Base-by-base conservation (phyloP, 2,329 filamentous ascomycete species). In the Akanthomyces uredinophilus region DNA sequence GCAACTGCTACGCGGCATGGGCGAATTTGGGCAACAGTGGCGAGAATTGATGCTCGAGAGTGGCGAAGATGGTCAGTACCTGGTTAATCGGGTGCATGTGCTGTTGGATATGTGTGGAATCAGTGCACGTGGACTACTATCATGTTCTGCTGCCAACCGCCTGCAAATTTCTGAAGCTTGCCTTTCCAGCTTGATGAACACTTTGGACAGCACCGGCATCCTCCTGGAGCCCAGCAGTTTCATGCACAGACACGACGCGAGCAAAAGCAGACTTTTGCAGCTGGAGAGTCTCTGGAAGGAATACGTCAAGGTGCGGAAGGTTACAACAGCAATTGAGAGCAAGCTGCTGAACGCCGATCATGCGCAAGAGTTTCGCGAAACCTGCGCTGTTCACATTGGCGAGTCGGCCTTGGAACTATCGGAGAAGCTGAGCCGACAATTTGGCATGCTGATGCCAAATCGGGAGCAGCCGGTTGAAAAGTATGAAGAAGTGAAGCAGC, bases 61-160 rank as follows among this genome's bases (percentile, higher is more conserved):
- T 24, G 65, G 70, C 20, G 60, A 60, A 3, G 66, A 64, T n/a
- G 65, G 63, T 8, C 60, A 65, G 6, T 71, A 72, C 52, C 63
- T 76, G 10, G 62, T 72, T 6, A 69, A 71, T 2, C 74, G 75
- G 8, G 46, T 75, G 6, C 67, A 68, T 27, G 71, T 72, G 4
- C 65, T 78, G 10, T 66, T 81, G 18, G 68, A 80, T 27, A 68
- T 76, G 1, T 75, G 73, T 22, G 75, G 74, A 4, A 64, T 76
- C 35, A 63, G 53, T 20, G 50, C 18, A 4, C 59, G 32, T n/a
- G 59, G 55, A 10, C 27, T 20, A 41, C 20, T 14, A 16, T 20
- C 35, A n/a, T 41, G 20, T 4, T 47, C 22, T n/a, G n/a, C 29
- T n/a, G 50, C 41, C n/a, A 41, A 4, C 2, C 71, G 68, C 32